A percentile compares a stretch with the other conserved stretches of the same genome.
phyloP scores from a whole-genome alignment of 2,329 filamentous ascomycete genomes.

The Apiospora phragmitis region DNA sequence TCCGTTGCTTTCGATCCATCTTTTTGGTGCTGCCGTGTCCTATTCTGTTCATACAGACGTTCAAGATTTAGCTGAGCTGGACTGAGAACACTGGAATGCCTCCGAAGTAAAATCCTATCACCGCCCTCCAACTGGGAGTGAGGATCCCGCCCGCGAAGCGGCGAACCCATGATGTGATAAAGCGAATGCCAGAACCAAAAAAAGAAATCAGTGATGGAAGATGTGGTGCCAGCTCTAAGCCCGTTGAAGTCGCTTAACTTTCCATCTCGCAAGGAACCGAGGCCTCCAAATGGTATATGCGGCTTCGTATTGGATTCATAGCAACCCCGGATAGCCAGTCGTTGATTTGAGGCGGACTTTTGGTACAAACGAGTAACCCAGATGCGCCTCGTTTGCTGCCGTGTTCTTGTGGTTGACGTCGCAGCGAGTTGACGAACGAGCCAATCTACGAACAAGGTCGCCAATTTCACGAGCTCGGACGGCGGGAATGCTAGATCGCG shows the following conservation, averaged over 20 bases:
- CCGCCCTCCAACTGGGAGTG: slow-evolving; percentile 20
- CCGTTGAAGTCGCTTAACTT: neutral
- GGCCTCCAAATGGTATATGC: neutral
- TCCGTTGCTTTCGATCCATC: slow-evolving; percentile 48
- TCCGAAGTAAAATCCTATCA: slow-evolving; percentile 17
- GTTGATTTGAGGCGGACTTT: neutral
- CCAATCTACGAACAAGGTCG: slow-evolving; percentile 27
- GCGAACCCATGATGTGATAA: slow-evolving; percentile 28
- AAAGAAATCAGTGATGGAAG: neutral
- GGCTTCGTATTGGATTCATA: slow-evolving; percentile 7
- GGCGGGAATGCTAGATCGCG: slow-evolving; percentile 21
- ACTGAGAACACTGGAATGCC: slow-evolving; percentile 44
- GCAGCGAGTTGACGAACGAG: slow-evolving; percentile 20
- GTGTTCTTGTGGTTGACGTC: neutral
- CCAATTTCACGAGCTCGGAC: slow-evolving; percentile 25
- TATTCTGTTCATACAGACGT: slow-evolving; percentile 63
- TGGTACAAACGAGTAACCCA: neutral
- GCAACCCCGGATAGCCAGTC: neutral
- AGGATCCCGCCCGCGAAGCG: slow-evolving; percentile 27
- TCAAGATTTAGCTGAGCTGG: slow-evolving; percentile 64
- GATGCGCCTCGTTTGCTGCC: slow-evolving; percentile 10
- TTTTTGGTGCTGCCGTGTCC: slow-evolving; percentile 47
- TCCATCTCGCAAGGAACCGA: slow-evolving; percentile 3
- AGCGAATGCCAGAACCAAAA: slow-evolving; percentile 5
- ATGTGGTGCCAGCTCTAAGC: slow-evolving; percentile 1